Evolutionary conservation across 2,329 filamentous ascomycete genomes (phyloP).

Genomic region (Fusarium virguliforme): DNA sequence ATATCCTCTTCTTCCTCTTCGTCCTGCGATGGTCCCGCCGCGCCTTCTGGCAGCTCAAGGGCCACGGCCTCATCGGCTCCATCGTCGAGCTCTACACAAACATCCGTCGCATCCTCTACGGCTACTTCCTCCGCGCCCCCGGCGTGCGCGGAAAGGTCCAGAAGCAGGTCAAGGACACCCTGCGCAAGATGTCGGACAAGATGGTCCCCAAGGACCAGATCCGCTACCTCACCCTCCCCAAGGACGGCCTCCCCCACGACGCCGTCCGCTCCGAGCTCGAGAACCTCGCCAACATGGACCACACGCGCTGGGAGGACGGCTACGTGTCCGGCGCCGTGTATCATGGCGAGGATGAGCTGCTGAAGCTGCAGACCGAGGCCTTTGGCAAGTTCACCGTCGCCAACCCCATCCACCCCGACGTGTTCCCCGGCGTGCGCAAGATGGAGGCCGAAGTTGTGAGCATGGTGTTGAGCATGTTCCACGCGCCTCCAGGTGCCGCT

Average conservation of each 20-base stretch:
- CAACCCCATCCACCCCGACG: slow-evolving; percentile 97
- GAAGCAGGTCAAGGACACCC: slow-evolving; percentile 84
- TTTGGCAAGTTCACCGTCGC: slow-evolving; percentile 95
- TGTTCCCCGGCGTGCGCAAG: slow-evolving; percentile 97
- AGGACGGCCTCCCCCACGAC: slow-evolving; percentile 86
- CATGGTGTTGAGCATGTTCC: slow-evolving; percentile 93
- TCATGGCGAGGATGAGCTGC: slow-evolving; percentile 87
- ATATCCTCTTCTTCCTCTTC: slow-evolving; percentile 92
- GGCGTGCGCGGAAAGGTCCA: slow-evolving; percentile 90
- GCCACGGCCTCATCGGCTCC: slow-evolving; percentile 88
- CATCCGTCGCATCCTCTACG: slow-evolving; percentile 82
- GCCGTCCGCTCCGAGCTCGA: slow-evolving; percentile 85
- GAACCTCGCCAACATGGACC: slow-evolving; percentile 86
- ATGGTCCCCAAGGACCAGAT: slow-evolving; percentile 82
- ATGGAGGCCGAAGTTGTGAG: slow-evolving; percentile 99
- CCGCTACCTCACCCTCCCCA: slow-evolving; percentile 83
- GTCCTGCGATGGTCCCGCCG: slow-evolving; percentile 86
- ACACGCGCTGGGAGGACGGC: slow-evolving; percentile 97
- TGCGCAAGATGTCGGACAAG: slow-evolving; percentile 86
- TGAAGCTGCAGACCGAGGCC: slow-evolving; percentile 90
- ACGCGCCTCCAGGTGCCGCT: slow-evolving; percentile 86
- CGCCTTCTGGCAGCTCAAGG: slow-evolving; percentile 86
- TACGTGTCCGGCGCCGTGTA: slow-evolving; percentile 96
- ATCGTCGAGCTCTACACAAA: slow-evolving; percentile 81
- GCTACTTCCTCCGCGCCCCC: slow-evolving; percentile 87